Evolutionary conservation across 2,329 filamentous ascomycete species (phyloP), one percentile per base, ranked within the genome.

Genomic region (Ciborinia camelliae): DNA sequence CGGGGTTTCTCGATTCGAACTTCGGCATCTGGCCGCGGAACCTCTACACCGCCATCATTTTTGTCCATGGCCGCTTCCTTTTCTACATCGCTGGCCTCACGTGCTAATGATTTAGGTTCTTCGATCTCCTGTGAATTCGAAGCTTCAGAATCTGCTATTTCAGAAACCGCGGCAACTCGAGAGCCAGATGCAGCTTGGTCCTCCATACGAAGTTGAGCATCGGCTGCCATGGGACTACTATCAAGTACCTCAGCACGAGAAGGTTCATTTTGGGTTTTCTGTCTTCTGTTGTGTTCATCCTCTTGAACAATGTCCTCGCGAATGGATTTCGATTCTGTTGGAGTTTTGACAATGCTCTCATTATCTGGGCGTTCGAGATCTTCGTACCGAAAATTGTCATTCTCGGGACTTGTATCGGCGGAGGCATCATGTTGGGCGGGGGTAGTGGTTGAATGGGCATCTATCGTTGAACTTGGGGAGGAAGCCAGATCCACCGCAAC

Each of bases 321-420:
- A 58, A 52, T 71, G 60, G 64, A 67, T 50, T 66, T 70, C 62
- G 68, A 64, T 60, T 71, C 71, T 35, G 69, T 67, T 41, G 72
- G 79, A 73, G 66, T 79, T 68, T 70, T 76, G 73, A 47, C 74
- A 52, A 80, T 81, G 61, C 76, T 75, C 41, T 79, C 78, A 71
- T 81, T 79, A 28, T 82, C 80, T 26, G 64, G 68, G n/a, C 77
- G 77, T 41, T 86, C 81, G 4, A 75, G 72, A 20, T 80, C 75
- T 69, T 80, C 75, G 69, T 84, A 85, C 51, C 84, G 82, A 55
- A 84, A 80, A 23, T 81, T 82, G 57, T 92, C 89, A 63, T 89
- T 84, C 63, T 90, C 89, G 1, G 89, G 87, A 70, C 89, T 92
- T 1, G 90, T 92, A 69, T 89, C 87, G 0, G 89, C 86, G 1